Percentiles rank a stretch among this genome's conserved stretches.
Evolutionary conservation across 768 basidiomycete genomes (phyloP).

Genomic region (Suillus spraguei): DNA sequence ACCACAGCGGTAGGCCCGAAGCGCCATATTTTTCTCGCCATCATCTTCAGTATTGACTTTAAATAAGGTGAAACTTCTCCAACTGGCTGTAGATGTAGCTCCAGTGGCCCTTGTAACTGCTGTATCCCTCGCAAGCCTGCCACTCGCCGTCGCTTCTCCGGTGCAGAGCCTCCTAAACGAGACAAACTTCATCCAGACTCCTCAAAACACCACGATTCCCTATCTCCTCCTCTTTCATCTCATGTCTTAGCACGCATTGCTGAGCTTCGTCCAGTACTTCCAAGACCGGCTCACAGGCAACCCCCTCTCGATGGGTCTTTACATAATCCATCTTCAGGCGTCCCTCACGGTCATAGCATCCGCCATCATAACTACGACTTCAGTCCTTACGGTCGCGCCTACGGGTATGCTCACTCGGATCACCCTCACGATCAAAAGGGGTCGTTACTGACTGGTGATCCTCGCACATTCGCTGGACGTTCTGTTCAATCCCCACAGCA

Average conservation of each 20-base stretch:
- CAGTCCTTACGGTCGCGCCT: constrained; percentile 71
- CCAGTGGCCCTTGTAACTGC: constrained; percentile 57
- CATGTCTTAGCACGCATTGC: constrained; percentile 63
- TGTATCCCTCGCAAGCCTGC: constrained; percentile 51
- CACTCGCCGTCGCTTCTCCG: constrained; percentile 36
- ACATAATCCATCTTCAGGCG: constrained; percentile 50
- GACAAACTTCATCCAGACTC: constrained; percentile 28
- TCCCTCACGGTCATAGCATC: constrained; percentile 41
- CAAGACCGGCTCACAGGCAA: constrained; percentile 47
- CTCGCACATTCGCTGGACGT: constrained; percentile 27
- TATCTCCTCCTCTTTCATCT: constrained; percentile 36
- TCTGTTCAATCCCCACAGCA: constrained; percentile 30
- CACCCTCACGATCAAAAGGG: constrained; percentile 28
- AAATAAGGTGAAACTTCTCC: constrained; percentile 46
- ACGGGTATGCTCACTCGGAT: constrained; percentile 50
- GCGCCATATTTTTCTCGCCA: constrained; percentile 42
- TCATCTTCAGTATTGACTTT: constrained; percentile 47
- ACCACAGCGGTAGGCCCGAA: constrained; percentile 65
- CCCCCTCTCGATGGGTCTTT: constrained; percentile 35
- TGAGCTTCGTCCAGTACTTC: constrained; percentile 70
- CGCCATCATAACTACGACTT: constrained; percentile 54
- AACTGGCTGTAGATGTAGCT: constrained; percentile 49
- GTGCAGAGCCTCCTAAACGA: constrained; percentile 31
- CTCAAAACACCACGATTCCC: constrained; percentile 14
- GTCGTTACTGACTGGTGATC: constrained; percentile 16